Percentiles rank a stretch among this genome's conserved stretches.
phyloP scores from a whole-genome alignment of 768 basidiomycete species.

The Xerocomellus chrysenteron region DNA sequence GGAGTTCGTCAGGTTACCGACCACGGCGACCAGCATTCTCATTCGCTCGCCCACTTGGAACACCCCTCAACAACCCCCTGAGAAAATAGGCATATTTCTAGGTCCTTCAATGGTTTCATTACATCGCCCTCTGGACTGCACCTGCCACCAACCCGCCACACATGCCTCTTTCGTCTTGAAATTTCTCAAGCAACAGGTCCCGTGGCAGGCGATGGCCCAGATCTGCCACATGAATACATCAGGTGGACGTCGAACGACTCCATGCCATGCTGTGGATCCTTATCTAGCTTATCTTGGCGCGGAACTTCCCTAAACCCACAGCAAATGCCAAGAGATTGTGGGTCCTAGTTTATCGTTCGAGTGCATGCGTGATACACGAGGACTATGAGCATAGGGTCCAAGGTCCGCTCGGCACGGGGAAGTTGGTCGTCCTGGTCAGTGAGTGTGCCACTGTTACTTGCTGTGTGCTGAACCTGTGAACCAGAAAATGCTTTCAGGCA shows the following conservation, averaged over 20 bases:
- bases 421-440: not conserved
- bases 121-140: not conserved
- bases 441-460: not conserved
- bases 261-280: not conserved
- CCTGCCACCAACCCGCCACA: not conserved
- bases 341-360: not conserved
- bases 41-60: not conserved
- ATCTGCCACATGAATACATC: not conserved
- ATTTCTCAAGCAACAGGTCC: not conserved
- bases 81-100: not conserved
- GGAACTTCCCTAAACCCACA: not conserved
- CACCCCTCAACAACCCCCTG: not conserved
- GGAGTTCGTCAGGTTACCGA: not conserved
- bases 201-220: not conserved
- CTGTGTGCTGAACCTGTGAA: not conserved
- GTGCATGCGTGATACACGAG: not conserved
- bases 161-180: not conserved
- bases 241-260: no score
- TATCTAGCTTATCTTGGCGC: not conserved
- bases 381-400: not conserved
- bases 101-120: not conserved
- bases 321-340: not conserved
- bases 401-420: not conserved
- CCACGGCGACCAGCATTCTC: not conserved
- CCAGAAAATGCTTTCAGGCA: not conserved